phyloP scores from a whole-genome alignment of 148 eudicot species.

The Vaccinium macrocarpon region DNA sequence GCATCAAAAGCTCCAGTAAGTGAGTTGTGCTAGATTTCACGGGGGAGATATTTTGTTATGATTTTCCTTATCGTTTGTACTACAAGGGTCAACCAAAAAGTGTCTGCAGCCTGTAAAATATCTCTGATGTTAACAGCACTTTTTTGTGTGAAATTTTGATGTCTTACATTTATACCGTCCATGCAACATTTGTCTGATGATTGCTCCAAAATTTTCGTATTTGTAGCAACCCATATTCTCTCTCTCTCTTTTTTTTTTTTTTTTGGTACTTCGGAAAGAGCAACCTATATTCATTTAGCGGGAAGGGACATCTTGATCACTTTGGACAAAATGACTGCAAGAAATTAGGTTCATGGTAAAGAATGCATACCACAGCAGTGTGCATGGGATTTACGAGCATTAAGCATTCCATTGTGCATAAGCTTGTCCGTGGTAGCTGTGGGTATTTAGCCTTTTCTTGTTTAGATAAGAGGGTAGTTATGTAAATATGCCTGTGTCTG shows the following conservation, averaged over 20 bases:
- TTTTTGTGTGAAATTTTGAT: background rate
- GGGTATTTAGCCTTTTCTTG: background rate
- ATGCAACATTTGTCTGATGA: too few relatives aligned
- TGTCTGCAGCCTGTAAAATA: background rate
- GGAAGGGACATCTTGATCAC: background rate
- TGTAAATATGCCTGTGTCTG: background rate
- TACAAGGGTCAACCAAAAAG: background rate
- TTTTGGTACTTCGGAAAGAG: background rate
- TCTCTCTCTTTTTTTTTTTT: background rate
- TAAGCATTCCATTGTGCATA: background rate
- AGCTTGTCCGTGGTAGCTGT: background rate
- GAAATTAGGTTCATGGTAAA: background rate
- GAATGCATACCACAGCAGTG: background rate
- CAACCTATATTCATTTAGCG: background rate
- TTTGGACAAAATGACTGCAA: background rate
- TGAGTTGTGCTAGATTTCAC: background rate
- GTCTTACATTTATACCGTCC: background rate
- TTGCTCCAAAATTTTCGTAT: background rate
- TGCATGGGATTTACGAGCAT: background rate
- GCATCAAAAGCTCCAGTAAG: slow-evolving; percentile 60
- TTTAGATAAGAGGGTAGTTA: background rate
- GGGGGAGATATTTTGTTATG: background rate
- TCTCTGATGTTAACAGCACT: background rate
- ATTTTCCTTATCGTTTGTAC: background rate
- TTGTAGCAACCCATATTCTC: background rate